Percentiles rank a stretch among this genome's conserved stretches.
These are phyloP conservation scores for Mitragyna speciosa DNA, from an alignment of 257 asterid species.

Conservation along the genomic window DNA sequence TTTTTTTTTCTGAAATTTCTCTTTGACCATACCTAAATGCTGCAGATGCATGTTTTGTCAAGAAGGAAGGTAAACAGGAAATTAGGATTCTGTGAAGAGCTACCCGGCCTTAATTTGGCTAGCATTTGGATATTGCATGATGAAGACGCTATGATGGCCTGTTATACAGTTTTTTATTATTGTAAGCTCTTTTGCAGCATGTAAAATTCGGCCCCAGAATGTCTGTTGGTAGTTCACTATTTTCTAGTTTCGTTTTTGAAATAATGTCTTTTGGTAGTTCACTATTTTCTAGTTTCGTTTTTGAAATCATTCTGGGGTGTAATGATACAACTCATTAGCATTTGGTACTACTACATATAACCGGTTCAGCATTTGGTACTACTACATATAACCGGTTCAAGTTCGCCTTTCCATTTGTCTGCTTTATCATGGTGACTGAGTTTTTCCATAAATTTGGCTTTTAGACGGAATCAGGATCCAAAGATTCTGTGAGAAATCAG, in stretches of 20 bases:
- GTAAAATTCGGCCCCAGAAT: slow-evolving; percentile 7
- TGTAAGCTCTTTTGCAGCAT: background rate
- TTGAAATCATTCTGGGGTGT: slow-evolving; percentile 6
- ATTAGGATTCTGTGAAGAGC: slow-evolving; percentile 11
- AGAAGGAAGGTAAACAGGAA: background rate
- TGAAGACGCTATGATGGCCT: background rate
- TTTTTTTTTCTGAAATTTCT: background rate
- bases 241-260: no score
- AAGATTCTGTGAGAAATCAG: background rate
- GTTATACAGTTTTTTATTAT: background rate
- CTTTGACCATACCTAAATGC: background rate
- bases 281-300: background rate
- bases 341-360: no score
- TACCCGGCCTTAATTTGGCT: background rate
- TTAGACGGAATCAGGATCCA: background rate
- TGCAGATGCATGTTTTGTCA: slow-evolving; percentile 1
- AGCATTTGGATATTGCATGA: background rate
- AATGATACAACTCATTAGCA: no score
- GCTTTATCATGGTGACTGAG: background rate
- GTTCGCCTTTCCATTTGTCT: background rate
- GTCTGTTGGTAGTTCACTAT: no score
- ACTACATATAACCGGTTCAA: no score
- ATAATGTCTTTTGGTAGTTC: slow-evolving; percentile 1
- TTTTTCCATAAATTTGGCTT: no score
- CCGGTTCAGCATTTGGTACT: background rate